These are phyloP conservation scores for Epichloe typhina DNA, from an alignment of 2,329 filamentous ascomycete species.

Conservation along the genomic window DNA sequence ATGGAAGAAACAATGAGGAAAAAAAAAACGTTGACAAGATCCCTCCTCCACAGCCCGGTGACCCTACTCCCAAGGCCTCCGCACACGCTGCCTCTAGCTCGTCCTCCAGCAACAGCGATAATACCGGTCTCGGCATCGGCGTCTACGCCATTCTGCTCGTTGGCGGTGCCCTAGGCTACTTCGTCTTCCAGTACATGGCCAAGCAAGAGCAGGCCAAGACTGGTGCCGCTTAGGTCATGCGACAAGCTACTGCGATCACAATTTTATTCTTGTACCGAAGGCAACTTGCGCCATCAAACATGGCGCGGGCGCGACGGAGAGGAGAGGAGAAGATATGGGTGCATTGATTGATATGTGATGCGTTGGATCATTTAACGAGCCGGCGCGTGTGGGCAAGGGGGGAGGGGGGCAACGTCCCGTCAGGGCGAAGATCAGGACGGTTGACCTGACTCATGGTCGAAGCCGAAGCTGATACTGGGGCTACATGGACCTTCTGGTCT, in stretches of 20 bases:
- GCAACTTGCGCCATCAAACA: not conserved
- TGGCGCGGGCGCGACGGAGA: not conserved
- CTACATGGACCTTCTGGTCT: not conserved
- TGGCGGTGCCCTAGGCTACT: conserved; percentile 65
- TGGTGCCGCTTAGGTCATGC: conserved; percentile 1
- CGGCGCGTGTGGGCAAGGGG: not conserved
- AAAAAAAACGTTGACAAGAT: not conserved
- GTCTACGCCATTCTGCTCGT: conserved; percentile 71
- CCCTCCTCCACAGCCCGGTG: conserved; percentile 45
- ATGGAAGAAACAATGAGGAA: not conserved
- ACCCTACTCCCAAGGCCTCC: conserved; percentile 58
- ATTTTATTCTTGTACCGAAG: not conserved
- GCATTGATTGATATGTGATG: not conserved
- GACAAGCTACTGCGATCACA: too few species aligned
- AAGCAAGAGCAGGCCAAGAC: conserved; percentile 26
- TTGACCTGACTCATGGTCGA: not conserved
- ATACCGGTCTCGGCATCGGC: conserved; percentile 55
- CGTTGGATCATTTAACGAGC: not conserved
- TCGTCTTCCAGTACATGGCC: conserved; percentile 67
- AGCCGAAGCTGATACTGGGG: not conserved
- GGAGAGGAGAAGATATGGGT: not conserved
- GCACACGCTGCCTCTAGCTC: conserved; percentile 34
- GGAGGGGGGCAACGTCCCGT: not conserved
- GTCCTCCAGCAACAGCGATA: conserved; percentile 32
- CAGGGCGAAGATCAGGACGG: not conserved